Conservation (phyloP, 140 eudicot species). For the Bidens hawaiensis region DNA sequence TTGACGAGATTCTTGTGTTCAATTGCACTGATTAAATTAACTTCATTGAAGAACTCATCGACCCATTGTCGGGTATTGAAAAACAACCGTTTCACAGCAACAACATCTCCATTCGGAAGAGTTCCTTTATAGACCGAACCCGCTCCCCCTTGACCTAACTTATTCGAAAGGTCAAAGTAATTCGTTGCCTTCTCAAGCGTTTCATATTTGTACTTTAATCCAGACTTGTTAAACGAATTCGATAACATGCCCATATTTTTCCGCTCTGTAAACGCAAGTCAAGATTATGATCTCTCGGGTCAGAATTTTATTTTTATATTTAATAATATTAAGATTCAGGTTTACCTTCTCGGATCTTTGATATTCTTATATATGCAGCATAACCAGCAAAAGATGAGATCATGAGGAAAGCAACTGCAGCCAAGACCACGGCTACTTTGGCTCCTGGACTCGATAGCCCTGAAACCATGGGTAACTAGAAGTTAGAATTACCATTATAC, state of each 20-base stretch:
- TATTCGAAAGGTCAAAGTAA: slow-evolving; percentile 51
- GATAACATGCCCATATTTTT: slow-evolving; percentile 52
- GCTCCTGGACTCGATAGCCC: slow-evolving; percentile 46
- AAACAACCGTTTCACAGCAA: slow-evolving; percentile 76
- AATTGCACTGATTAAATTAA: slow-evolving; percentile 64
- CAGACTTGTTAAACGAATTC: slow-evolving; percentile 54
- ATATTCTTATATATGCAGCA: slow-evolving; percentile 39
- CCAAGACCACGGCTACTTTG: slow-evolving; percentile 48
- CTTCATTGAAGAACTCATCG: slow-evolving; percentile 83
- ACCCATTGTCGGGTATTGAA: slow-evolving; percentile 87
- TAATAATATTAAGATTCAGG: background rate
- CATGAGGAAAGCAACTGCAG: slow-evolving; percentile 62
- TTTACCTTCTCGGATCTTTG: slow-evolving; percentile 51
- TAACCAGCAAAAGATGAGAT: slow-evolving; percentile 47
- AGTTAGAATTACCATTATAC: slow-evolving; percentile 22
- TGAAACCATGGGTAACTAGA: slow-evolving; percentile 17
- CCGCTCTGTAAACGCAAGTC: slow-evolving; percentile 42
- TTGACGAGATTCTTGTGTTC: slow-evolving; percentile 91
- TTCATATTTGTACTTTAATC: slow-evolving; percentile 71
- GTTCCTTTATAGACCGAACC: slow-evolving; percentile 77
- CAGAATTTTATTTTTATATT: background rate
- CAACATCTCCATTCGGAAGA: slow-evolving; percentile 63
- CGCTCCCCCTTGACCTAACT: slow-evolving; percentile 85
- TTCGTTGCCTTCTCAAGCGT: slow-evolving; percentile 79
- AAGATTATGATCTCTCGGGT: background rate